Percentiles rank a stretch among this genome's conserved stretches.
Conservation (phyloP, 2,329 filamentous ascomycete genomes). For the Catunica adiposa region DNA sequence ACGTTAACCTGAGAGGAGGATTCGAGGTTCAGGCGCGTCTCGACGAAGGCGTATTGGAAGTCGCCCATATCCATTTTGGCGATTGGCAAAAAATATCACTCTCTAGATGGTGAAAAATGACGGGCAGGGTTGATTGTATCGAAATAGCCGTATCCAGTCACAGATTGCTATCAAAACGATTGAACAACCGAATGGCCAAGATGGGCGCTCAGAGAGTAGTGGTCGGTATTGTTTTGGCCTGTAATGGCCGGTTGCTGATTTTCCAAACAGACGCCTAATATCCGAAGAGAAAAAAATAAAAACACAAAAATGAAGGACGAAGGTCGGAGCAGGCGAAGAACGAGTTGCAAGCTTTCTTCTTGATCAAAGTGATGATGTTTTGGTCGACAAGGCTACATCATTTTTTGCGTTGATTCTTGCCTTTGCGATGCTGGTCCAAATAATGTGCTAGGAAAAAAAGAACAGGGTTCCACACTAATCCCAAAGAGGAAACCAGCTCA, state of each 20-base stretch:
- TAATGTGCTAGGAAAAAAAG: constrained; percentile 6
- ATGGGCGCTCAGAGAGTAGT: too few species aligned
- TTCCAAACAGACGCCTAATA: not conserved
- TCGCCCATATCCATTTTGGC: constrained; percentile 47
- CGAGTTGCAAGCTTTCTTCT: not conserved
- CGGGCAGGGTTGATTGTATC: too few species aligned
- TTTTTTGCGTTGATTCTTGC: not conserved
- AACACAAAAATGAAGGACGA: constrained; percentile 5
- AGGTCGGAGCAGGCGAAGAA: not conserved
- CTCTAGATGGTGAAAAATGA: too few species aligned
- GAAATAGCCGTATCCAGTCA: too few species aligned
- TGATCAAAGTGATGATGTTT: constrained; percentile 6
- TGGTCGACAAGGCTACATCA: constrained; percentile 9
- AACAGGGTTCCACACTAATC: constrained; percentile 15
- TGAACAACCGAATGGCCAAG: too few species aligned
- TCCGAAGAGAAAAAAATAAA: not conserved
- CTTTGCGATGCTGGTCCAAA: not conserved
- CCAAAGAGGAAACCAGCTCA: constrained; percentile 16
- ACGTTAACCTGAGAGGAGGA: constrained; percentile 50
- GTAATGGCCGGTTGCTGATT: not conserved
- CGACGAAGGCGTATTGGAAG: constrained; percentile 60
- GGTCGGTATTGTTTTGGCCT: not conserved
- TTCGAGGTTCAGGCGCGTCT: constrained; percentile 72
- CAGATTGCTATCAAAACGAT: too few species aligned
- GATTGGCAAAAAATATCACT: too few species aligned